Base-by-base conservation (phyloP, 1,284 basidiomycete genomes). In the Macrocybe sp. region DNA sequence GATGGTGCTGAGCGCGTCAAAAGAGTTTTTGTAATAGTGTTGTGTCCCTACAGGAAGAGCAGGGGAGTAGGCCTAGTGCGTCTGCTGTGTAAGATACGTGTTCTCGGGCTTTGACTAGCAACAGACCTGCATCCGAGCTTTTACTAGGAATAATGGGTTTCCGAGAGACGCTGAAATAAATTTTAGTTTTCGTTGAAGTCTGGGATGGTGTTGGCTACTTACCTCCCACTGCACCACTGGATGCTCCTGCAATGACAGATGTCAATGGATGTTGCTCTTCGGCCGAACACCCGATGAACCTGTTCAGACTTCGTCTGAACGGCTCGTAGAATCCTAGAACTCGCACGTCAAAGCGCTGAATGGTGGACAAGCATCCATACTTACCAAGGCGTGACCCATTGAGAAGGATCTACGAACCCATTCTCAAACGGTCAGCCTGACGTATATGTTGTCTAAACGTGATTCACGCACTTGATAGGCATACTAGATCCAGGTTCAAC, bases 81-180 rank as follows among this genome's bases (percentile, higher is more conserved):
- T 39, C 33, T 38, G 40, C 14, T 51, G 30, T 37, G 14, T 43
- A 32, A 44, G 31, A 45, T 32, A 35, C 35, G n/a, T 30, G 14
- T 11, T 35, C 44, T 38, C 7, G 4, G 8, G 28, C 22, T 22
- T n/a, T 47, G 10, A 5, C 28, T 38, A 7, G 41, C 49, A 43
- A 60, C 75, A 56, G 22, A 87, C 88, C 74, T 99, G 96, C 85
- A 98, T 96, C 41, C 96, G 82, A 6, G 96, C 96, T 72, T 99
- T 99, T 64, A 99, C 84, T 44, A 99, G 74, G 72, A 97, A 99
- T 11, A 99, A 73, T 0, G 97, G 96, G 59, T 96, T 98, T 42
- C 96, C 96, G 33, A 97, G 70, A 35, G 85, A 79, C 0, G 94
- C 94, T 91, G 52, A 7, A 48, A 37, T 34, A n/a, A n/a, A 9